These are phyloP conservation scores for Monilinia laxa DNA, from an alignment of 2,329 filamentous ascomycete genomes.

Conservation along the genomic window DNA sequence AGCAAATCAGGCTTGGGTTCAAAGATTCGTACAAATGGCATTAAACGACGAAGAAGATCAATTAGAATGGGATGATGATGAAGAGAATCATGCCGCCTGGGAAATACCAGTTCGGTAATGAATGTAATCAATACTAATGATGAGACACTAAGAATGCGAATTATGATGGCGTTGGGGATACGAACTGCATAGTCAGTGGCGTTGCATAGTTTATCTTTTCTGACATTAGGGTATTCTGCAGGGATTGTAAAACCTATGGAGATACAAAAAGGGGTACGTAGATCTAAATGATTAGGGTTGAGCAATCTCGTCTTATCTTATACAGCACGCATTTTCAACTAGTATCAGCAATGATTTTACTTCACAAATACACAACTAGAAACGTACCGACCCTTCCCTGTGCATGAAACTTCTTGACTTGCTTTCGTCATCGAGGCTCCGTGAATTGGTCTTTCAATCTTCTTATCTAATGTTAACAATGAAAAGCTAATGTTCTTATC, in stretches of 20 bases:
- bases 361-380: not conserved
- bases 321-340: not conserved
- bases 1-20: slow-evolving; percentile 39
- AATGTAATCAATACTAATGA: slow-evolving; percentile 8
- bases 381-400: not conserved
- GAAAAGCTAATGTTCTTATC: not conserved
- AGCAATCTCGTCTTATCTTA: not conserved
- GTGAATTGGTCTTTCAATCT: not conserved
- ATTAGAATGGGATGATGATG: slow-evolving; percentile 43
- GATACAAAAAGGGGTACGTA: not conserved
- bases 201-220: not conserved
- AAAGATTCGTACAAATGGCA: slow-evolving; percentile 41
- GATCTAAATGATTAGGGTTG: no score
- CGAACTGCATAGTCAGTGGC: not conserved
- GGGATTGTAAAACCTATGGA: not conserved
- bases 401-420: not conserved
- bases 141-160: not conserved
- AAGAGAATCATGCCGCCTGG: slow-evolving; percentile 48
- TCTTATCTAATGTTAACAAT: not conserved
- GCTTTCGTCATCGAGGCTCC: no score
- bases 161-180: not conserved
- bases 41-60: slow-evolving; percentile 41
- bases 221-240: not conserved
- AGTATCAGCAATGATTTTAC: not conserved
- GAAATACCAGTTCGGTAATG: slow-evolving; percentile 41